Conservation (phyloP, 345 rosid genomes). For the Eucalyptus erythrocorys region DNA sequence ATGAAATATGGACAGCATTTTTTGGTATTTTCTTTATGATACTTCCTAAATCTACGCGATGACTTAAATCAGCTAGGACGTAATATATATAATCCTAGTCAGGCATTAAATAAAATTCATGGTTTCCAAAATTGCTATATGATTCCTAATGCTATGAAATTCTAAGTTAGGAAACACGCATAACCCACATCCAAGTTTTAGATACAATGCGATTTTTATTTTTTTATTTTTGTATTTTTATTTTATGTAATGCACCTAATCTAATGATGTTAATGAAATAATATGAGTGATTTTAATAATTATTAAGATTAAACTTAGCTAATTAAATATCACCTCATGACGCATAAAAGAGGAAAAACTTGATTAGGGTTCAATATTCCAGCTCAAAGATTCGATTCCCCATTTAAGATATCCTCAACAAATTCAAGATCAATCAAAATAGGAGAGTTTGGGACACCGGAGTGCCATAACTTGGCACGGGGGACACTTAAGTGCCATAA, state of each 20-base stretch:
- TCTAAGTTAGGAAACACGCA: not conserved
- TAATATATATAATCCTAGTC: not conserved
- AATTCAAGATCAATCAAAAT: not conserved
- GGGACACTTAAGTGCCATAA: no score
- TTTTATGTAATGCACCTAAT: not conserved
- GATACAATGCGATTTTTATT: not conserved
- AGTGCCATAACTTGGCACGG: no score
- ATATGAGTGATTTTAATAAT: not conserved
- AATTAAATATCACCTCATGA: not conserved
- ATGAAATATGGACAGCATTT: not conserved
- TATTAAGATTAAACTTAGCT: not conserved
- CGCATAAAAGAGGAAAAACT: not conserved
- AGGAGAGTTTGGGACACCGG: no score
- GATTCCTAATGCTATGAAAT: not conserved
- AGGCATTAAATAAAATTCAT: not conserved
- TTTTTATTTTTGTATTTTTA: not conserved
- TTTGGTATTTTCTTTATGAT: not conserved
- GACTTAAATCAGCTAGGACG: not conserved
- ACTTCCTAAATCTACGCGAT: not conserved
- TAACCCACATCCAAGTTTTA: not conserved
- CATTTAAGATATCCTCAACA: not conserved
- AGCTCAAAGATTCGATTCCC: not conserved
- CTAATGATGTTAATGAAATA: not conserved
- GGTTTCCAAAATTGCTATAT: not conserved
- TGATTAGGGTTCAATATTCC: not conserved